Evolutionary conservation across 208 protist genomes (phyloP).

Genomic region (Trichomonas vaginalis): DNA sequence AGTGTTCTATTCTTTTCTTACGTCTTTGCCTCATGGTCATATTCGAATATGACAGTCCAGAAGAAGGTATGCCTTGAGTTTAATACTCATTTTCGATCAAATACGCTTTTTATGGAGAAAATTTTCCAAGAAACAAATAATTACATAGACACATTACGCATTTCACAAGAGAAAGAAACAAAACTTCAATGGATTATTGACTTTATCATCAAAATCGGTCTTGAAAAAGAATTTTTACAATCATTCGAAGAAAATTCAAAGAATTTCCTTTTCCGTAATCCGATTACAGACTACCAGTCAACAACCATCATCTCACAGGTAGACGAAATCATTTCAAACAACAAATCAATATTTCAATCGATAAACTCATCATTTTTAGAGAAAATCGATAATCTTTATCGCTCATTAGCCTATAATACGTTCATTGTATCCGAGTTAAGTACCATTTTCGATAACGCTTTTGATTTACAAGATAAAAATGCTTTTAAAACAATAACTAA

Average conservation of each 20-base stretch:
- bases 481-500: neutral
- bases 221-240: neutral
- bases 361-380: neutral
- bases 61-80: neutral
- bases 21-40: neutral
- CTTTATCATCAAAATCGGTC: neutral
- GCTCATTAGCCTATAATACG: neutral
- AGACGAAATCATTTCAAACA: neutral
- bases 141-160: neutral
- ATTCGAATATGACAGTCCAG: neutral
- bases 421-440: neutral
- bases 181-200: neutral
- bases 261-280: neutral
- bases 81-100: neutral
- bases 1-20: neutral
- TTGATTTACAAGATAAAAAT: neutral
- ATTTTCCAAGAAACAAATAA: neutral
- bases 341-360: neutral
- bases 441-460: neutral
- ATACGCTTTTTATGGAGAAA: neutral
- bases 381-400: neutral
- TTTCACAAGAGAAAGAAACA: neutral
- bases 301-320: neutral
- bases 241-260: neutral
- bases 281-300: neutral